Base-by-base conservation (phyloP, 352 stramenopile genomes). In the Phytophthora melonis region DNA sequence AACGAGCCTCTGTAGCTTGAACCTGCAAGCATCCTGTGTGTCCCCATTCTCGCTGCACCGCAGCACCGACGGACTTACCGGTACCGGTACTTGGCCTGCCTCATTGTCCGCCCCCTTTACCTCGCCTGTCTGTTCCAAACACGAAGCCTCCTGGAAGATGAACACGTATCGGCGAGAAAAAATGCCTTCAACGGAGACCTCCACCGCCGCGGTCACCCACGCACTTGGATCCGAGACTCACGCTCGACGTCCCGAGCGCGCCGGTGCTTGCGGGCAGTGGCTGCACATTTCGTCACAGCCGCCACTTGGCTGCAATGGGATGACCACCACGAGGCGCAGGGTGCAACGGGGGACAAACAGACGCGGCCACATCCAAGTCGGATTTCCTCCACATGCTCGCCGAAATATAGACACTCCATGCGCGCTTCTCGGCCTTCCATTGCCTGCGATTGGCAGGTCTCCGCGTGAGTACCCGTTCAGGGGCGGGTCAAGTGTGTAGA, bases 331-430 rank as follows among this genome's bases (percentile, higher is more conserved):
- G 27, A 30, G 27, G 18, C 43, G 41, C 18, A 18, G 36, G 30
- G 7, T 41, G 62, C 36, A 68, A 61, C 52, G 21, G 14, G n/a
- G 25, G 63, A 69, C 63, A 62, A 69, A n/a, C 50, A 65, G 41
- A 27, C 52, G 30, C 34, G 10, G 52, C 36, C 50, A 54, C 49
- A 67, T 67, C 49, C 32, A 60, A 50, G 47, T 54, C 62, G 62
- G 36, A 19, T 41, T 25, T 63, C 63, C 63, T 62, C 58, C 66
- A 72, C 58, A 72, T 68, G 66, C 67, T 59, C 23, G 65, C 57
- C 57, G 58, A 68, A 70, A 70, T 64, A 52, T 52, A 34, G 32
- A 39, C 43, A 25, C 58, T 67, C 66, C 57, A 68, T 62, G 55
- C 65, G 32, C 30, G 30, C 30, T 36, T 36, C 30, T 36, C 30